Conservation (phyloP, 2,329 filamentous ascomycete species). For the Claviceps pazoutovae region DNA sequence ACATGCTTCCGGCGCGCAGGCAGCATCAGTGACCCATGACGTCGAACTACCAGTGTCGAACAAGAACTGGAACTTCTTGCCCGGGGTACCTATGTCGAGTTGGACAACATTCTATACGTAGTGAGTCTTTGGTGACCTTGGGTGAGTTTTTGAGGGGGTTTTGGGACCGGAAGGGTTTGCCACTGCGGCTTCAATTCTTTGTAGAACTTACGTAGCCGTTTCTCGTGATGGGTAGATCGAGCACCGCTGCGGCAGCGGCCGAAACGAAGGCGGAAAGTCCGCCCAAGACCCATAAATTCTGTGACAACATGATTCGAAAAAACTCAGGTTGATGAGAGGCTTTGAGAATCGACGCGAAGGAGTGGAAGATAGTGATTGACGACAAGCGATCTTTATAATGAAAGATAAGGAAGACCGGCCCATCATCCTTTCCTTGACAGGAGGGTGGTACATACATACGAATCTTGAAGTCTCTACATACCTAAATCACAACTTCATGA, state of each 20-base stretch:
- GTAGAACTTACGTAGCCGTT: neutral
- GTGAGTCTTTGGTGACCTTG: too few relatives aligned
- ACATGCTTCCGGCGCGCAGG: conserved; percentile 14
- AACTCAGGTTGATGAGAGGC: conserved; percentile 19
- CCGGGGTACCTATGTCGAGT: conserved; percentile 14
- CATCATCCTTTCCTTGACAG: too few relatives aligned
- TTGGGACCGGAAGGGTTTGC: neutral
- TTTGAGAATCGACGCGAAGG: neutral
- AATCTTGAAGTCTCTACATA: too few relatives aligned
- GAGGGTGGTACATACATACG: too few relatives aligned
- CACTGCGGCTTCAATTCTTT: neutral
- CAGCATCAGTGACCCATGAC: conserved; percentile 18
- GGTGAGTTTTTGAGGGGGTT: neutral
- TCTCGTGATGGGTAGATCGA: neutral
- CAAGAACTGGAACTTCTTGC: conserved; percentile 13
- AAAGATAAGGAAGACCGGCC: too few relatives aligned
- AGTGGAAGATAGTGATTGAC: neutral
- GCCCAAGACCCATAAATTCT: neutral
- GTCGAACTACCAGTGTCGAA: conserved; percentile 24
- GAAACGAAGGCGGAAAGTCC: neutral
- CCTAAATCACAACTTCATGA: too few relatives aligned
- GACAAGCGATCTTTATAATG: too few relatives aligned
- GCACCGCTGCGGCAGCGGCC: neutral
- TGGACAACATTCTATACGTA: neutral
- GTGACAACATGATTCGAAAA: neutral